Evolutionary conservation across 208 protist genomes (phyloP).

Genomic region (Angomonas desouzai): DNA sequence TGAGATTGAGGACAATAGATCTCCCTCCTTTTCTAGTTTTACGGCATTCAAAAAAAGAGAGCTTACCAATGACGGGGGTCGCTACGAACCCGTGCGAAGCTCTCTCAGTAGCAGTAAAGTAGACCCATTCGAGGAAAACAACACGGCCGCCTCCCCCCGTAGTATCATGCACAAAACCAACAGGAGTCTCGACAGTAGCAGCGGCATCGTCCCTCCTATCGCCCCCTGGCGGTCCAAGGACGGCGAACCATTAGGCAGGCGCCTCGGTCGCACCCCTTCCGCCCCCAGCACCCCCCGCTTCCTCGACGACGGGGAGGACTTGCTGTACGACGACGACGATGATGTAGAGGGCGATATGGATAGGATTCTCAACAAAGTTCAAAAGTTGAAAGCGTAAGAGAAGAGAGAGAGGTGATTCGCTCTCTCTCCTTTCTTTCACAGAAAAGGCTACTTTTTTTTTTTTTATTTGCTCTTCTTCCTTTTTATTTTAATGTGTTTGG

Average conservation of each 20-base stretch:
- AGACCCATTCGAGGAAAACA: neutral
- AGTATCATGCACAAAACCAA: conserved; percentile 8
- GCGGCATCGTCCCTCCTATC: conserved; percentile 1
- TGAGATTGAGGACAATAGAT: neutral
- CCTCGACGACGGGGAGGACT: neutral
- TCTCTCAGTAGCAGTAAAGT: conserved; percentile 4
- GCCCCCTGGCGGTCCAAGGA: conserved; percentile 6
- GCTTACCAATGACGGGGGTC: neutral
- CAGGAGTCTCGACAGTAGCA: conserved; percentile 7
- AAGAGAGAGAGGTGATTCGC: neutral
- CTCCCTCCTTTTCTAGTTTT: neutral
- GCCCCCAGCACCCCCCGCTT: conserved; percentile 1
- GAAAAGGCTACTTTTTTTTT: conserved; percentile 9
- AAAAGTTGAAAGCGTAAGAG: conserved; percentile 1
- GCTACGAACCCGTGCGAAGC: neutral
- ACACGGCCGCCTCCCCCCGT: neutral
- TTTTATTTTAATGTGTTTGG: conserved; percentile 4
- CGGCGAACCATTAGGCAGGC: conserved; percentile 6
- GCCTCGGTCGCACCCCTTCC: conserved; percentile 2
- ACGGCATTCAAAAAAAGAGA: neutral
- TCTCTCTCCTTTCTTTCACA: conserved; percentile 1
- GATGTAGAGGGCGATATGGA: conserved; percentile 4
- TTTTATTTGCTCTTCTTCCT: neutral
- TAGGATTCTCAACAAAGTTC: neutral
- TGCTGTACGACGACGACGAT: conserved; percentile 2